Conservation (phyloP, 352 stramenopile species). For the Saprolegnia diclina region DNA sequence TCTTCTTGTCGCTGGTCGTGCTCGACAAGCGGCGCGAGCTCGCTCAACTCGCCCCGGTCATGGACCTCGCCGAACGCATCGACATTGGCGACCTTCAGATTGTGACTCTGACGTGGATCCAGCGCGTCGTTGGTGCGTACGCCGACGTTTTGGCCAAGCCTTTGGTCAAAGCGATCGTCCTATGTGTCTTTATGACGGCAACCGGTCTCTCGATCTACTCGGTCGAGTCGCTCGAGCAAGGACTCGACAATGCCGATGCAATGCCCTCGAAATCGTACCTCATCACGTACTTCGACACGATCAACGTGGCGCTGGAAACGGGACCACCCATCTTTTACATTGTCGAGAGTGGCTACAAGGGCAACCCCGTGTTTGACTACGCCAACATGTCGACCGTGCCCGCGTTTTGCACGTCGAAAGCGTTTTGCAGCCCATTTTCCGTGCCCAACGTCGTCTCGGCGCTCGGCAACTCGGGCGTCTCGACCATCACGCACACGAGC, state of each 20-base stretch:
- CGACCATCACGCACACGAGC: constrained; percentile 44
- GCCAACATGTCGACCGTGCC: constrained; percentile 33
- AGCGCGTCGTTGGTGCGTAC: constrained; percentile 42
- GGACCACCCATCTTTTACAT: constrained; percentile 64
- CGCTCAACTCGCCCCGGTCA: background rate
- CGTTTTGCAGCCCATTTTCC: constrained; percentile 48
- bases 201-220: constrained; percentile 48
- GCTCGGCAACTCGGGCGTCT: constrained; percentile 35
- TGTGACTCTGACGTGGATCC: constrained; percentile 33
- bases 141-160: constrained; percentile 37
- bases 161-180: constrained; percentile 49
- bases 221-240: constrained; percentile 48
- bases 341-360: constrained; percentile 51
- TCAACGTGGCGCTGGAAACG: constrained; percentile 44
- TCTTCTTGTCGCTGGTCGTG: constrained; percentile 53
- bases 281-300: constrained; percentile 42
- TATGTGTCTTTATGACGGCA: constrained; percentile 44
- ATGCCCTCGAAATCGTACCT: constrained; percentile 58
- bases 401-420: constrained; percentile 57
- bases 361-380: constrained; percentile 44
- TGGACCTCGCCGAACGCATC: background rate
- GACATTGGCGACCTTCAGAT: background rate
- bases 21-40: constrained; percentile 68
- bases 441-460: constrained; percentile 55
- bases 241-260: constrained; percentile 44